Evolutionary conservation across 768 basidiomycete genomes (phyloP), one percentile per base, ranked within the genome.

Genomic region (Roridomyces roridus): DNA sequence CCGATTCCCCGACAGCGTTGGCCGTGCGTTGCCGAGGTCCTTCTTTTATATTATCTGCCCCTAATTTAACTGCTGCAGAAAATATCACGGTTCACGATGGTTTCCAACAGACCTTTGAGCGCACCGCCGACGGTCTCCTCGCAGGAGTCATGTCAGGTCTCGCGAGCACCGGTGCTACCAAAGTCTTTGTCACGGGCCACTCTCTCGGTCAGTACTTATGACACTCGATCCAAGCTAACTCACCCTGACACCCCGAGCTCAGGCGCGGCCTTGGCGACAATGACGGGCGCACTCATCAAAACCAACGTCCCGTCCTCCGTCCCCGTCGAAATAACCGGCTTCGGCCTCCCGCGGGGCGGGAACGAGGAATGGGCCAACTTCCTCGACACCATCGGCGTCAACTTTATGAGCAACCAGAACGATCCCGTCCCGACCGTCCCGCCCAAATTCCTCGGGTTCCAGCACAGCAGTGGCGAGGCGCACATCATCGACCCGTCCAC

Each of bases 261-360:
- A 68, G 75, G 80, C 29, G 80, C 77, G 17, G 80, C 80, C 4
- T 70, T 82, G 39, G 77, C 80, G n/a, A 68, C 73, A 25, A 72
- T 82, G 57, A 80, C 80, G 59, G 75, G 75, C 12, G 65, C 76
- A 39, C 69, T 78, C 67, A 70, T 82, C 45, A 70, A 67, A 29
- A 65, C 69, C 57, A 56, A 68, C n/a, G 72, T 81, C 34, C 69
- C 70, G 41, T 47, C 72, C 11, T 70, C 70, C 28, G 60, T 76
- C 18, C 17, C 59, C 5, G 61, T 81, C 53, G 70, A 59, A 4
- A 71, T 76, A 1, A 70, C 71, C 14, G 69, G 72, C 26, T 80
- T 75, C 47, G 79, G 79, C n/a, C 69, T 77, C 20, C 81, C 80
- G 0, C 70, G 80, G 11, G 74, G 74, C 28, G 80, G 80, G 2